Percentiles rank a stretch among this genome's conserved stretches.
These are phyloP conservation scores for Pichia sp. DNA, from an alignment of 1,139 yeast genomes.

Conservation along the genomic window DNA sequence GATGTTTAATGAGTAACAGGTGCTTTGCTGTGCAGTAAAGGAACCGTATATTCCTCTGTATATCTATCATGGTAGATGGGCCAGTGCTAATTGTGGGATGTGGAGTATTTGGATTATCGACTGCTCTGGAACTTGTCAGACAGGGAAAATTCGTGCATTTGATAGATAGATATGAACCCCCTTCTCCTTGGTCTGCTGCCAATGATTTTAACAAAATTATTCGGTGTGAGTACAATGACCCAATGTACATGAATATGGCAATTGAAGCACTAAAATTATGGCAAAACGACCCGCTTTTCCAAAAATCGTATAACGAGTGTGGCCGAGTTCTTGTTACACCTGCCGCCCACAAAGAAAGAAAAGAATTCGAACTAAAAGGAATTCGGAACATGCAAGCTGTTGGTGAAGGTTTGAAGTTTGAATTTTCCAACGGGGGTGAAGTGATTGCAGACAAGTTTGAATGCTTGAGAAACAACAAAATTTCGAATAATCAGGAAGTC, in stretches of 20 bases:
- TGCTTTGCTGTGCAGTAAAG: too few species aligned
- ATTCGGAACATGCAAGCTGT: conserved; percentile 14
- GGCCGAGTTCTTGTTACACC: conserved; percentile 28
- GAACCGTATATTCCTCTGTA: too few species aligned
- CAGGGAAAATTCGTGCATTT: conserved; percentile 25
- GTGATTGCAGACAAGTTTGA: conserved; percentile 5
- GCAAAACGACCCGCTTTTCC: conserved; percentile 30
- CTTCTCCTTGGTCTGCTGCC: conserved; percentile 43
- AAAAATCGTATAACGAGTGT: conserved; percentile 27
- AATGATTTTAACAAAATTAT: conserved; percentile 40
- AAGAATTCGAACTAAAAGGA: conserved; percentile 13
- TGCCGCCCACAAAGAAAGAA: conserved; percentile 11
- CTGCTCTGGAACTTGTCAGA: conserved; percentile 27
- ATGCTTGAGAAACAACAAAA: conserved; percentile 12
- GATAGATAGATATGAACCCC: conserved; percentile 34
- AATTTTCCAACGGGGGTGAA: conserved; percentile 9
- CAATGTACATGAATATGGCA: conserved; percentile 30
- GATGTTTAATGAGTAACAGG: too few species aligned
- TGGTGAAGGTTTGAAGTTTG: conserved; percentile 19
- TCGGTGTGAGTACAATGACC: conserved; percentile 34
- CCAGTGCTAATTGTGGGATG: conserved; percentile 23
- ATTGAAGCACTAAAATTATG: conserved; percentile 34
- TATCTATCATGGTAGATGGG: conserved; percentile 5
- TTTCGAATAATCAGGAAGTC: conserved; percentile 8
- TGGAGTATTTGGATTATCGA: conserved; percentile 34